Conservation (phyloP, 768 basidiomycete species). For the Leucocoprinus sp. region DNA sequence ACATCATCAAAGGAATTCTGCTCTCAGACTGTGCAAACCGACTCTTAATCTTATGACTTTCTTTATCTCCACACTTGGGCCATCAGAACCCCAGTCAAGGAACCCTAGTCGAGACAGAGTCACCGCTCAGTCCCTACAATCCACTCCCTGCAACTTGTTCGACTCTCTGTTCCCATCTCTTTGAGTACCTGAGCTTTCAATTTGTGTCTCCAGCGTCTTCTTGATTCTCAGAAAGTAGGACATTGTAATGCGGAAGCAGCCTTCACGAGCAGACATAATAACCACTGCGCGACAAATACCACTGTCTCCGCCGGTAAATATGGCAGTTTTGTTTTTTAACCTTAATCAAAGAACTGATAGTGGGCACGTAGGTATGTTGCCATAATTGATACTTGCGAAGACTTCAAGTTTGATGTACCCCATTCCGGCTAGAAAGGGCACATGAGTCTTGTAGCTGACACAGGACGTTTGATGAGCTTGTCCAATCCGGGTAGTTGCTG, state of each 20-base stretch:
- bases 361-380: background rate
- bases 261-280: slow-evolving; percentile 44
- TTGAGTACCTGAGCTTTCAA: slow-evolving; percentile 30
- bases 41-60: no score
- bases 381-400: slow-evolving; percentile 36
- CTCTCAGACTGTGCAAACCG: no score
- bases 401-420: slow-evolving; percentile 34
- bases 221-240: slow-evolving; percentile 49
- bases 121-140: no score
- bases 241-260: slow-evolving; percentile 41
- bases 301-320: slow-evolving; percentile 32
- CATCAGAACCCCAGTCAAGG: no score
- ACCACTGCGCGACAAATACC: slow-evolving; percentile 47
- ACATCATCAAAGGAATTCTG: no score
- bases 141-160: slow-evolving; percentile 35
- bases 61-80: no score
- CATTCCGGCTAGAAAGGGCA: slow-evolving; percentile 19
- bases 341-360: slow-evolving; percentile 10
- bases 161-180: slow-evolving; percentile 33
- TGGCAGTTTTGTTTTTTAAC: slow-evolving; percentile 26
- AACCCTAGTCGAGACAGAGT: no score
- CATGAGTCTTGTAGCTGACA: background rate
- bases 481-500: slow-evolving; percentile 44
- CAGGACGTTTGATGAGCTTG: slow-evolving; percentile 35
- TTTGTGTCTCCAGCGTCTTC: slow-evolving; percentile 44